Percentiles rank a stretch among this genome's conserved stretches.
Conservation (phyloP, 371 early-diverging fungal species). For the Ordospora pajunii region DNA sequence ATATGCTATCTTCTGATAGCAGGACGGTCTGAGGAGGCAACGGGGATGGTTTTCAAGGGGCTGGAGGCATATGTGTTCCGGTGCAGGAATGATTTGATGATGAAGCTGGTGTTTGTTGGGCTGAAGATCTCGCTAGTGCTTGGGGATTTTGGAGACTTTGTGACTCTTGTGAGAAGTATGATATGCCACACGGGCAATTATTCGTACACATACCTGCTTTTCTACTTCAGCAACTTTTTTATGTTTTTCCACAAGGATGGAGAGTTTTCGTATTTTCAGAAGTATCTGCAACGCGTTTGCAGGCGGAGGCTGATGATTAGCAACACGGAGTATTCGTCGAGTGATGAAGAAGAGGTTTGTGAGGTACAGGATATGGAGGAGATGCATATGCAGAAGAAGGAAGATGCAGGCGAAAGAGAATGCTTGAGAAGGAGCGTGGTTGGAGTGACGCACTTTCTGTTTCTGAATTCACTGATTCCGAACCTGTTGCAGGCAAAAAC, state of each 20-base stretch:
- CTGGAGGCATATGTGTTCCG: conserved; percentile 43
- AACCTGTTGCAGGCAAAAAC: background rate
- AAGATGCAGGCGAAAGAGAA: background rate
- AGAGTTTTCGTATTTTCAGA: conserved; percentile 45
- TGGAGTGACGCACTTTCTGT: background rate
- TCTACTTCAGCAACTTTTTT: conserved; percentile 49
- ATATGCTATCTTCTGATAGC: background rate
- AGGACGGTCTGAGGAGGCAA: conserved; percentile 5
- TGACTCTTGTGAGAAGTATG: conserved; percentile 21
- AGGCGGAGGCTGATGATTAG: conserved; percentile 9
- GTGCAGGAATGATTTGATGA: conserved; percentile 12
- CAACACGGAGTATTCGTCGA: background rate
- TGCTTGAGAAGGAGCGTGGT: background rate
- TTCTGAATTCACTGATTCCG: conserved; percentile 10
- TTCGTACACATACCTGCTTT: conserved; percentile 43
- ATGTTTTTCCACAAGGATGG: conserved; percentile 17
- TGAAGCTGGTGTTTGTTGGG: conserved; percentile 40
- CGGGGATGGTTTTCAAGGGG: conserved; percentile 38
- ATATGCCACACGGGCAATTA: background rate
- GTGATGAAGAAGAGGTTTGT: background rate
- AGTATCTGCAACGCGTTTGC: conserved; percentile 43
- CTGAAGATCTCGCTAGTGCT: conserved; percentile 27
- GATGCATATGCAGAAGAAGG: background rate
- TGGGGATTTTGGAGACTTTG: conserved; percentile 34
- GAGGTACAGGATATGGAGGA: background rate